phyloP scores from a whole-genome alignment of 23 red algal species.

The Gracilaria vermiculophylla region DNA sequence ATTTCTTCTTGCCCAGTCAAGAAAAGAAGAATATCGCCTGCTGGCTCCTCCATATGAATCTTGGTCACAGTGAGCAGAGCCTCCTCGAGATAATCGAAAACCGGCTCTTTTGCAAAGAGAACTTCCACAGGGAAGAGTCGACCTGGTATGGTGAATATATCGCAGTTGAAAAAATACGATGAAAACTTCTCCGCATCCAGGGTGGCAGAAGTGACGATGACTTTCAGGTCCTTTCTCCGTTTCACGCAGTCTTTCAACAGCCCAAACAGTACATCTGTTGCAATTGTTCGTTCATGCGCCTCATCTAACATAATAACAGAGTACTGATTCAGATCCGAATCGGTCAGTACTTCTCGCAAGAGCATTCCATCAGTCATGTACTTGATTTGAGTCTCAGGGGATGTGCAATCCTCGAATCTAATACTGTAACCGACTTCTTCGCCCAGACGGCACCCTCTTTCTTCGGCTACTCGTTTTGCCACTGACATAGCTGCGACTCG shows the following conservation, averaged over 20 bases:
- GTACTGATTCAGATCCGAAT: conserved; percentile 80
- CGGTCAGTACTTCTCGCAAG: conserved; percentile 91
- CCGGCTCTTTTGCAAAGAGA: conserved; percentile 71
- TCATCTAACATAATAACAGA: conserved; percentile 97
- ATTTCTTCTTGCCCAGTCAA: conserved; percentile 98
- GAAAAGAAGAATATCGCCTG: conserved; percentile 95
- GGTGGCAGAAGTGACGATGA: conserved; percentile 96
- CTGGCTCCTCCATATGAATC: conserved; percentile 83
- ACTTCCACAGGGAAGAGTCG: conserved; percentile 92
- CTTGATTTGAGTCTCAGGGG: conserved; percentile 86
- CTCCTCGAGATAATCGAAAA: conserved; percentile 91
- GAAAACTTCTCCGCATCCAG: conserved; percentile 97
- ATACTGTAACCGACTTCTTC: conserved; percentile 96
- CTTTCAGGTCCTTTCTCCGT: conserved; percentile 70
- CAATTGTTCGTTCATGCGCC: conserved; percentile 96
- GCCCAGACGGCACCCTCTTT: conserved; percentile 81
- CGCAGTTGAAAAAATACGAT: conserved; percentile 83
- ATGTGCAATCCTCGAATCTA: conserved; percentile 95
- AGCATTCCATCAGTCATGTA: conserved; percentile 99
- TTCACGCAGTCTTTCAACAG: conserved; percentile 83
- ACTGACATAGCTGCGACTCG: conserved; percentile 93
- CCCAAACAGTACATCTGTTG: conserved; percentile 95
- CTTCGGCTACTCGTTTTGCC: conserved; percentile 91
- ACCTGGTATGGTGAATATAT: conserved; percentile 94
- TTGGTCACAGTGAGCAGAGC: conserved; percentile 82